Base-by-base conservation (phyloP, 768 basidiomycete genomes). In the Saitozyma sp. region DNA sequence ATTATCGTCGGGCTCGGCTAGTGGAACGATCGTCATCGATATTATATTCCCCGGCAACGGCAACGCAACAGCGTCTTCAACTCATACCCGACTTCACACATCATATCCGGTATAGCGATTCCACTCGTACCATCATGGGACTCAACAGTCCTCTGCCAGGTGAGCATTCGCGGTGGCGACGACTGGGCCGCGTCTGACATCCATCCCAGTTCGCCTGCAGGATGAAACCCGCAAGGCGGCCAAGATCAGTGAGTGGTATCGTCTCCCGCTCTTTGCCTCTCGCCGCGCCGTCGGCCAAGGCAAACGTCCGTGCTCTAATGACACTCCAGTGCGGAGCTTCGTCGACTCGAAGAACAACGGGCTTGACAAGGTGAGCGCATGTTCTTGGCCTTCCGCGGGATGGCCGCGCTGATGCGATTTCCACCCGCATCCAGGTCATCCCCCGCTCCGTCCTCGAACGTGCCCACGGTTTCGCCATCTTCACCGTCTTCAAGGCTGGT, bases 171-270 rank as follows among this genome's bases (percentile, higher is more conserved):
- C 38, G 29, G 29, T 41, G 9, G 9, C 13, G 11, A 54, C 19
- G 39, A 19, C 20, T 29, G 4, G 13, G 6, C 19, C 11, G 9
- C 10, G 7, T 13, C n/a, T 16, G n/a, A 14, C 48, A 38, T 5
- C 17, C 41, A 45, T 43, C 38, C 38, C 54, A 86, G 76, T 81
- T 85, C 50, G 66, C 4, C 82, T 95, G 43, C 85, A 86, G 11
- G 92, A 90, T 59, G 92, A 96, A 81, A 92, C 91, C 72, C 79
- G 82, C 53, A 96, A 95, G 78, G 92, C 92, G 29, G 86, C 90
- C 9, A 91, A 88, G 74, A 96, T 93, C 62, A 87, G 91, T 90
- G 65, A 46, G 45, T 19, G 13, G 40, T 20, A 2, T 49, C 50
- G 10, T 10, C 20, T 16, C 54, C 55, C 49, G 45, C 17, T 11